A percentile compares a stretch with the other conserved stretches of the same genome.
phyloP scores from a whole-genome alignment of 2,329 filamentous ascomycete species.

The Seiridium unicorne region DNA sequence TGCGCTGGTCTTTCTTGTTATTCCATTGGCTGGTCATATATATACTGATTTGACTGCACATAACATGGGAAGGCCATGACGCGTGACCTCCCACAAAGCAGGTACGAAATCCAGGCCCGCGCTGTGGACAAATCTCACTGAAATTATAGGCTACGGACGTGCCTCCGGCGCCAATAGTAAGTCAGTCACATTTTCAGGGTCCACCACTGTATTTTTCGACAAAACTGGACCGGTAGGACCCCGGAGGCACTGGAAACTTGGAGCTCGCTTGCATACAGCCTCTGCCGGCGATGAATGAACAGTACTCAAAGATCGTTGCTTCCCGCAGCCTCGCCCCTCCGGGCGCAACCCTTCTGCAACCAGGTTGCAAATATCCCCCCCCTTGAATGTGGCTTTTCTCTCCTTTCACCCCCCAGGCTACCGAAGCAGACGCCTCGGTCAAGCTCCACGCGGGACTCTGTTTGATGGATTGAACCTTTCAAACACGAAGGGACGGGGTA shows the following conservation, averaged over 20 bases:
- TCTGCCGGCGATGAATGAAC: background rate
- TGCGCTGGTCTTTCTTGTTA: background rate
- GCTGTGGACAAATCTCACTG: background rate
- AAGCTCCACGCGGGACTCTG: no score
- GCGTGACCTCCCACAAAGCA: background rate
- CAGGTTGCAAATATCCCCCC: no score
- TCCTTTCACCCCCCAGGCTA: no score
- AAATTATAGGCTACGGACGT: background rate
- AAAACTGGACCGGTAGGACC: background rate
- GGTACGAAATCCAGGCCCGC: background rate
- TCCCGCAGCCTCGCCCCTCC: background rate
- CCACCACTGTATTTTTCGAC: background rate
- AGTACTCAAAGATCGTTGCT: background rate
- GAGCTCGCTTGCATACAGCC: constrained; percentile 1
- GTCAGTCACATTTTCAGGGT: background rate
- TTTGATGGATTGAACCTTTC: no score
- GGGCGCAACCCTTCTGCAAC: background rate
- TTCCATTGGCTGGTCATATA: background rate
- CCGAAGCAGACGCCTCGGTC: no score
- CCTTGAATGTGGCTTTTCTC: no score
- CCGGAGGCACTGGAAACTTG: background rate
- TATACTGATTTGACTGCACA: background rate
- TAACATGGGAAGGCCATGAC: background rate
- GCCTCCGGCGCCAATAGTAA: background rate
- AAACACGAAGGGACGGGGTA: no score